Base-by-base conservation (phyloP, 2,329 filamentous ascomycete genomes). In the Alternaria ethzedia region DNA sequence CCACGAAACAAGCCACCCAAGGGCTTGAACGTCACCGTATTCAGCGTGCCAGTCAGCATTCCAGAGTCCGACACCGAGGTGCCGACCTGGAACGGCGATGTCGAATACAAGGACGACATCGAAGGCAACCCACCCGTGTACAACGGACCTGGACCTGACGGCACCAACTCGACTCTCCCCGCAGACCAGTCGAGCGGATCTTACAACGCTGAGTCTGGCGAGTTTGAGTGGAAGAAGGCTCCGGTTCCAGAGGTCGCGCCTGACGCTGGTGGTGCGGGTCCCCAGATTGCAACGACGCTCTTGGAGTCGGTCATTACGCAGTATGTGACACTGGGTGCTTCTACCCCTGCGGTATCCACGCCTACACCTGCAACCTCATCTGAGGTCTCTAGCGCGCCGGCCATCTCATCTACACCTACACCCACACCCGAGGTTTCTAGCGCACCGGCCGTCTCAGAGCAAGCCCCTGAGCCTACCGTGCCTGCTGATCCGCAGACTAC, bases 1-100 rank as follows among this genome's bases (percentile, higher is more conserved):
- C 71, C 73, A 15, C 70, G 72, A 2, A 65, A 65, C 32, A 70
- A 68, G 12, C 70, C 75, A 1, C 74, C 75, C 5, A 50, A 60
- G 3, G 75, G 74, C n/a, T 67, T 78, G 21, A 77, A 75, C 30
- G 74, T 78, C 7, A 75, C 74, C 1, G 69, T 78, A 0, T 70
- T 74, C 36, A 75, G 58, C 44, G 66, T 76, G 0, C 70, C 74
- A 12, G 62, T 77, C 4, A 67, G 62, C 3, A 67, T 78, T 1
- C 75, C 75, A 0, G 44, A 69, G 2, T 70, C 68, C 7, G 68
- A 75, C 6, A 65, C 61, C 9, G 72, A 78, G 13, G 75, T 78
- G 1, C 74, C 75, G 0, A 61, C 58, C 12, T 74, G 70, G 73
- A 65, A 65, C 17, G 74, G 74, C 21, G 46, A 65, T 1, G 60